phyloP scores from a whole-genome alignment of 179 eudicot genomes.

The Heliamphora pulchella region DNA sequence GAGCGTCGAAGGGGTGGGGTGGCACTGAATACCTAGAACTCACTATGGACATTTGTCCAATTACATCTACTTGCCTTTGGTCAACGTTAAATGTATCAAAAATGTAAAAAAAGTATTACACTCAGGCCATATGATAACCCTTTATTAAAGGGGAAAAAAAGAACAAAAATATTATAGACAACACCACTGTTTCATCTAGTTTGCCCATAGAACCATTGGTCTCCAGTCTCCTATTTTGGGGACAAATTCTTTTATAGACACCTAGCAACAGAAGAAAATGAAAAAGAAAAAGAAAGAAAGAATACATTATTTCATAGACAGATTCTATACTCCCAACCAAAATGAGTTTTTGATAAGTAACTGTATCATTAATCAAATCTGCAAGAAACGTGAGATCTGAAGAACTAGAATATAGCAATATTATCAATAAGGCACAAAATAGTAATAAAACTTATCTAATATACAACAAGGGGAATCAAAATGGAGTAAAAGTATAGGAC shows the following conservation, averaged over 20 bases:
- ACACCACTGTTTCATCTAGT: not conserved
- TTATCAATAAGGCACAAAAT: not conserved
- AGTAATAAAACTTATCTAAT: not conserved
- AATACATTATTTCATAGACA: not conserved
- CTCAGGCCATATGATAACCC: not conserved
- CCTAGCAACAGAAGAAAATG: not conserved
- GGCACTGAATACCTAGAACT: no score
- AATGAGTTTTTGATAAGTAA: not conserved
- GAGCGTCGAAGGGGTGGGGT: no score
- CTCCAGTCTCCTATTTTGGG: not conserved
- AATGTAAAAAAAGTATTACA: no score
- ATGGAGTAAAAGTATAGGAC: not conserved
- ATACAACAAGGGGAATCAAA: not conserved
- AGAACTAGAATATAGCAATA: not conserved
- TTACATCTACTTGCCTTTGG: no score
- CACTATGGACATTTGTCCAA: no score
- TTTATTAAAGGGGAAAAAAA: not conserved
- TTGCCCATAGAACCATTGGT: not conserved
- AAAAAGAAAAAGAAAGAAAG: not conserved
- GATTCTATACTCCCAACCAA: not conserved
- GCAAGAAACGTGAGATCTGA: not conserved
- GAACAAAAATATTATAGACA: no score
- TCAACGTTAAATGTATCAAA: no score
- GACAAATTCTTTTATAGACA: not conserved
- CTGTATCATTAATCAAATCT: not conserved